Evolutionary conservation across 2,329 filamentous ascomycete genomes (phyloP), one percentile per base, ranked within the genome.

Genomic region (Pezicula rhizophila): DNA sequence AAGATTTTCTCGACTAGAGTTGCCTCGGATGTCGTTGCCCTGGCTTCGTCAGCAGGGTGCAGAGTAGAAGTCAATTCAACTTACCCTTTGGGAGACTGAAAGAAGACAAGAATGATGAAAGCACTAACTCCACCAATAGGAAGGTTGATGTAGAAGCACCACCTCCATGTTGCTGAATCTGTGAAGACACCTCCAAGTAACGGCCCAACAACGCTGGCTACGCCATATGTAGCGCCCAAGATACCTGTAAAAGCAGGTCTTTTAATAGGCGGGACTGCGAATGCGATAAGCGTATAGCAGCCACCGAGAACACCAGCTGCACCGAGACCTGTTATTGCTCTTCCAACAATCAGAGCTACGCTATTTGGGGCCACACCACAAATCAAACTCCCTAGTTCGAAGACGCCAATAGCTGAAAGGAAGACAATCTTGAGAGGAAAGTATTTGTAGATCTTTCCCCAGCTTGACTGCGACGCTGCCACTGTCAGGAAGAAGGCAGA

Each of bases 101-200:
- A 75, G 53, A 74, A 71, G 42, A 67, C 60, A 52, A 70, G 55
- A 7, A 72, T 49, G 15, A 73, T 64, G 23, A 62, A 53, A 10
- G 66, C 60, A 3, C 68, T 63, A 4, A 68, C 52, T 26, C 62
- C 69, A 5, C 71, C 71, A 34, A 74, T 65, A 1, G 71, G 71
- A 3, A 74, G 56, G 44, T 67, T 72, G 58, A 72, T 71, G 60
- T 58, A 64, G 40, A 64, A 64, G 39, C 61, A 65, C 59, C 70
- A 71, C n/a, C 66, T 57, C 51, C 73, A 63, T 1, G 68, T 63
- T 0, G 71, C 67, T 0, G 65, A 64, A 46, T 68, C 59, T 0
- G 64, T 68, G 17, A 70, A 64, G 17, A 59, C 61, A 25, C 68
- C 68, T 20, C 68, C 68, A 2, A 70, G 49, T 1, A 70, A 52